Base-by-base conservation (phyloP, 2,329 filamentous ascomycete genomes). In the Davidsoniella australis region DNA sequence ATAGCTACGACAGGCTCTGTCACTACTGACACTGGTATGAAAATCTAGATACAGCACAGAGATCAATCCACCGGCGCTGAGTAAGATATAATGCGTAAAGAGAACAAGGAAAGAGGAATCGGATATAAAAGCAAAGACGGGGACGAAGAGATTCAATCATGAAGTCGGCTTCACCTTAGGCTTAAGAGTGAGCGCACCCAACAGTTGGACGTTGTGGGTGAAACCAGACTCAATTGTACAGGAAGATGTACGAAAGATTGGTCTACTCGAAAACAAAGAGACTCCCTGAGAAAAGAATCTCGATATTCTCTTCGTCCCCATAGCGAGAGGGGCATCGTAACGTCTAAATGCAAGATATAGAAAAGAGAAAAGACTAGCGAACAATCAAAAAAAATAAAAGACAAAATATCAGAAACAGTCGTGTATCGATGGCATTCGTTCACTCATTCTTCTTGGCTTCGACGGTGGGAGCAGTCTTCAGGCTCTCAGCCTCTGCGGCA, bases 401-500 rank as follows among this genome's bases (percentile, higher is more conserved):
- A 20, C 16, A 42, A 48, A 39, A 44, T 7, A 36, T 17, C 8
- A 24, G 38, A 45, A 45, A 9, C 29, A 33, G 0, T 33, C 29
- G 12, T 33, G 12, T 33, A 33, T 38, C 41, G 26, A 12, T 17
- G 26, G 29, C 41, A 36, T 38, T 51, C 54, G 42, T 60, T 58
- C 51, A 54, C 51, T 56, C 60, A 52, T 55, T 60, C 56, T 49
- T 55, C 51, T 49, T 53, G 3, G 6, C 29, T 54, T 63, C 57
- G 3, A 55, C 61, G 51, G 58, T 58, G 6, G 37, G 33, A 29
- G 45, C 43, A 38, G 48, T 48, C 44, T 50, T 48, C 6, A 50
- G 8, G 8, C 43, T 40, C 48, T 53, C 51, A 26, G 47, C 41
- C 48, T 53, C 48, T 8, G 48, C 48, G 10, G 45, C 48, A 12